Percentiles rank a stretch among this genome's conserved stretches.
Conservation (phyloP, 2,329 filamentous ascomycete species). For the Diaporthe sp. region DNA sequence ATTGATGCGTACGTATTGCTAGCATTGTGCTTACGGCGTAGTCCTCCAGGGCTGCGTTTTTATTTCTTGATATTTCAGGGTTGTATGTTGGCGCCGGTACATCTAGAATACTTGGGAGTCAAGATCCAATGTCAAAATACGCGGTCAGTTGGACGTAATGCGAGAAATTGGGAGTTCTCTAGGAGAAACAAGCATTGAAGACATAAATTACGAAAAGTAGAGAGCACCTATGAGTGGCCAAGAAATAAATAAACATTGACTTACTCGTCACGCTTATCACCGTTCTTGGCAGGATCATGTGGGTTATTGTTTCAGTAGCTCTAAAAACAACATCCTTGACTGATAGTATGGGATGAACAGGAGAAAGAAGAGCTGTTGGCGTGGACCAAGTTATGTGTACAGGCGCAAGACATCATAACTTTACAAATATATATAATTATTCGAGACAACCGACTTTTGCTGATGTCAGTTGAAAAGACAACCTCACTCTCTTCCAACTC, state of each 20-base stretch:
- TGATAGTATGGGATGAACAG: neutral
- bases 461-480: neutral
- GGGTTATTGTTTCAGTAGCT: constrained; percentile 1
- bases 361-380: neutral
- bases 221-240: neutral
- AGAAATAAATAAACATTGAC: neutral
- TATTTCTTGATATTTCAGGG: neutral
- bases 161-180: neutral
- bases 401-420: neutral
- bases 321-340: constrained; percentile 14
- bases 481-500: neutral
- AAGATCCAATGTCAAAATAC: neutral
- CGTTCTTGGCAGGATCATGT: constrained; percentile 4
- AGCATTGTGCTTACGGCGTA: neutral
- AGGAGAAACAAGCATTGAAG: neutral
- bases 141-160: neutral
- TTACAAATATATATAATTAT: neutral
- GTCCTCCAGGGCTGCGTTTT: neutral
- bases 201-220: neutral
- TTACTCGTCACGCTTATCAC: constrained; percentile 14
- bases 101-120: neutral
- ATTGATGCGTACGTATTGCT: neutral
- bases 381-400: neutral
- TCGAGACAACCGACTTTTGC: neutral
- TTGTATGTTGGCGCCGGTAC: neutral